Evolutionary conservation across 148 eudicot species (phyloP).

Genomic region (Amaranthus palmeri): DNA sequence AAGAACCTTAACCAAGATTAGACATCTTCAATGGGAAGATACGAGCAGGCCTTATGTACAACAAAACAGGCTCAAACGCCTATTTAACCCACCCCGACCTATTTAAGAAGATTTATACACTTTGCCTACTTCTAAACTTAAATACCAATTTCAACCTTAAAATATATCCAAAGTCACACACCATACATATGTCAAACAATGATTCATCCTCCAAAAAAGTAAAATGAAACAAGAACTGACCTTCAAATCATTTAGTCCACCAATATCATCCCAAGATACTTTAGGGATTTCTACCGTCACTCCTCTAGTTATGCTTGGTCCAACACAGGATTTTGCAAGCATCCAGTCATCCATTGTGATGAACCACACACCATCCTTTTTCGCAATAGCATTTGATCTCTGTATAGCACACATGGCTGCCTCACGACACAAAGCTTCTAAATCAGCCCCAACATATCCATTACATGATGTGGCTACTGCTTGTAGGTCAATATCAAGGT

Average conservation of each 20-base stretch:
- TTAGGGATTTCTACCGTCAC: constrained; percentile 84
- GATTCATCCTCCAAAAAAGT: too few relatives aligned
- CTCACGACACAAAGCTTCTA: constrained; percentile 94
- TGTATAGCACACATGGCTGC: constrained; percentile 50
- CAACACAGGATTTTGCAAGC: constrained; percentile 61
- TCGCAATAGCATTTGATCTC: constrained; percentile 35
- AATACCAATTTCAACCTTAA: background rate
- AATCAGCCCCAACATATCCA: constrained; percentile 97
- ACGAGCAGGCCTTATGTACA: too few relatives aligned
- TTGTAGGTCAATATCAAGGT: constrained; percentile 52
- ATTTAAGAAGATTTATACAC: too few relatives aligned
- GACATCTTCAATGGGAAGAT: too few relatives aligned
- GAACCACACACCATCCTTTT: constrained; percentile 33
- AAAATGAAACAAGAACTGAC: constrained; percentile 26
- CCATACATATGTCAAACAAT: too few relatives aligned
- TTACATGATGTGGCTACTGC: constrained; percentile 83
- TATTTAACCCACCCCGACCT: too few relatives aligned
- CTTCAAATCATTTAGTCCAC: constrained; percentile 81
- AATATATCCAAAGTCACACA: background rate
- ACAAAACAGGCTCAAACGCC: too few relatives aligned
- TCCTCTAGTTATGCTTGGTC: constrained; percentile 96
- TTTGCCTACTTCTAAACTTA: too few relatives aligned
- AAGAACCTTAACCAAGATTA: too few relatives aligned
- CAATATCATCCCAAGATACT: constrained; percentile 92
- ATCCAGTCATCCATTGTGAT: constrained; percentile 73